phyloP scores from a whole-genome alignment of 345 rosid species.

The Populus ilicifolia region DNA sequence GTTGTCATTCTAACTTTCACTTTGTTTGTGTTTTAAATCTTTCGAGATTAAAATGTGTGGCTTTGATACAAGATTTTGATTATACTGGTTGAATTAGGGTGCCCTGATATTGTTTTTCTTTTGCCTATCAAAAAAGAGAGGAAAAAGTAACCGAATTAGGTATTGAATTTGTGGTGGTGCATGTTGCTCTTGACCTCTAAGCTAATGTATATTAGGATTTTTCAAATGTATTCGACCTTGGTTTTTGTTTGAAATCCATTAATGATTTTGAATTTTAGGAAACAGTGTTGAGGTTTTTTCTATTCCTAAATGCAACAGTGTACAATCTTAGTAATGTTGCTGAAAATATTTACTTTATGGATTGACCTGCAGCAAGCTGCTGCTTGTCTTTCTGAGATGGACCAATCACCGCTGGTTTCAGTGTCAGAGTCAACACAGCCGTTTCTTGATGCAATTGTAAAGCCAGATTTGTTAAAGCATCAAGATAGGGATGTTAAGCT shows the following conservation, averaged over 20 bases:
- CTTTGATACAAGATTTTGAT: neutral
- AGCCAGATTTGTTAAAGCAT: constrained; percentile 78
- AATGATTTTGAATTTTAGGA: neutral
- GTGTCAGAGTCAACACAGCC: constrained; percentile 74
- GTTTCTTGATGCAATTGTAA: constrained; percentile 69
- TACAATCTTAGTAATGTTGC: neutral
- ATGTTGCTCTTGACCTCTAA: neutral
- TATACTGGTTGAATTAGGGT: neutral
- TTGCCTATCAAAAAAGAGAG: neutral
- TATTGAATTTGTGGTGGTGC: neutral
- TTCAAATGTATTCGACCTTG: neutral
- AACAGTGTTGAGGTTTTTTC: neutral
- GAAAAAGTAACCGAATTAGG: neutral
- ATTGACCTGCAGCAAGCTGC: constrained; percentile 71
- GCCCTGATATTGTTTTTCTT: neutral
- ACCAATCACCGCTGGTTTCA: constrained; percentile 70
- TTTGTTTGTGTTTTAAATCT: neutral
- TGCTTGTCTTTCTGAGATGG: constrained; percentile 75
- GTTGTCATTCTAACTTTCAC: neutral
- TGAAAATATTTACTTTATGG: constrained; percentile 5
- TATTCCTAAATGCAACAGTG: neutral
- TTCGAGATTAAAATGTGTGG: neutral
- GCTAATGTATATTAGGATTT: neutral
- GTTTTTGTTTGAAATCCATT: neutral
- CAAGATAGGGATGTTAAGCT: constrained; percentile 92